A percentile compares a stretch with the other conserved stretches of the same genome.
These are phyloP conservation scores for Ceratopteris richardii DNA, from an alignment of 75 land plant species.

Conservation along the genomic window DNA sequence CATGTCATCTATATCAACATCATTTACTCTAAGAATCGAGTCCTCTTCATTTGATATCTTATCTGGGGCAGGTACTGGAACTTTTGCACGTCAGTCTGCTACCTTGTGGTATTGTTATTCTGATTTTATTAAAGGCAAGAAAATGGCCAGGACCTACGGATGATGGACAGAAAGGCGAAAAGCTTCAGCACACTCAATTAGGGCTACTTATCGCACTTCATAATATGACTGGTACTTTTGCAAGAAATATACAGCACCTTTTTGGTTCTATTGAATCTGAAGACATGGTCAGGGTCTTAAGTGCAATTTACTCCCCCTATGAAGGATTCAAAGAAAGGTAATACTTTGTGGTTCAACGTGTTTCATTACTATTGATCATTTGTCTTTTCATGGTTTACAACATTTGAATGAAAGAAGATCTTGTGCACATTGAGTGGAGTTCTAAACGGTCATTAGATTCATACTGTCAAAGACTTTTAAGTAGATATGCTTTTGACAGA, in stretches of 20 bases:
- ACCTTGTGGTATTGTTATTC: no score
- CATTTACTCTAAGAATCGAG: slow-evolving; percentile 80
- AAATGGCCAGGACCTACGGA: slow-evolving; percentile 31
- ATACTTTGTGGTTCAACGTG: no score
- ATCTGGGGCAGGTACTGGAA: slow-evolving; percentile 55
- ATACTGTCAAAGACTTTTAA: no score
- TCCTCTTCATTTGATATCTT: slow-evolving; percentile 65
- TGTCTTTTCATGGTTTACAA: no score
- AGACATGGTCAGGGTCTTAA: slow-evolving; percentile 47
- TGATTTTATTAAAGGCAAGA: no score
- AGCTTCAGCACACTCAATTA: slow-evolving; percentile 59
- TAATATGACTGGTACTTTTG: slow-evolving; percentile 80
- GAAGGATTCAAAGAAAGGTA: slow-evolving; percentile 88
- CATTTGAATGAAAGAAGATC: no score
- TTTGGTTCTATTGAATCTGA: slow-evolving; percentile 59
- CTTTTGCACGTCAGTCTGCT: slow-evolving; percentile 14
- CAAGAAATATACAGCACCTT: slow-evolving; percentile 83
- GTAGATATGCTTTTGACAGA: no score
- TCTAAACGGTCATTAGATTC: no score
- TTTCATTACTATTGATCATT: no score
- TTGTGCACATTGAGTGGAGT: no score
- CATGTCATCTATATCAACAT: slow-evolving; percentile 53
- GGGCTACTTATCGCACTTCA: slow-evolving; percentile 73
- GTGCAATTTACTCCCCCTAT: slow-evolving; percentile 81
- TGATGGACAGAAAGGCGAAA: slow-evolving; percentile 45